Percentiles rank a stretch among this genome's conserved stretches.
Conservation (phyloP, 192 early-diverging fungal genomes). For the Coemansia sp. region DNA sequence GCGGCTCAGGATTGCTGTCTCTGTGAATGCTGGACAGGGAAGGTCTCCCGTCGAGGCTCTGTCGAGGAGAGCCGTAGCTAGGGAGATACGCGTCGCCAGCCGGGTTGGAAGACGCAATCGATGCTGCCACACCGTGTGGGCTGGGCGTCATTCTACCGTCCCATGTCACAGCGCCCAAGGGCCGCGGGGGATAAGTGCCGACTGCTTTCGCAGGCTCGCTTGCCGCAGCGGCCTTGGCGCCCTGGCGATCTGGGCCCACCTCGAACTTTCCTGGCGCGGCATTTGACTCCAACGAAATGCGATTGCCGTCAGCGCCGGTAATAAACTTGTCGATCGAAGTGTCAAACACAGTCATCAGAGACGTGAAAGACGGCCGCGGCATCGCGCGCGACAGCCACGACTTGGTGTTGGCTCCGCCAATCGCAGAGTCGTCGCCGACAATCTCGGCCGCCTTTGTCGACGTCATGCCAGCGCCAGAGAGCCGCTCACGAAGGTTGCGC, state of each 20-base stretch:
- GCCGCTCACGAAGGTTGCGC: slow-evolving; percentile 67
- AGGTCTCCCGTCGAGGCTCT: slow-evolving; percentile 33
- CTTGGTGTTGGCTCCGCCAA: slow-evolving; percentile 48
- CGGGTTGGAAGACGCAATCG: background rate
- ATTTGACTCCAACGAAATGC: slow-evolving; percentile 27
- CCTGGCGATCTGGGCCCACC: slow-evolving; percentile 31
- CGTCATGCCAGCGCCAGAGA: slow-evolving; percentile 56
- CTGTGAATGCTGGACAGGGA: slow-evolving; percentile 6
- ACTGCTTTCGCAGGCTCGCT: slow-evolving; percentile 2
- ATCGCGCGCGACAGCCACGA: slow-evolving; percentile 58
- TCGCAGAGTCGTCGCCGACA: slow-evolving; percentile 24
- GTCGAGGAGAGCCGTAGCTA: slow-evolving; percentile 22
- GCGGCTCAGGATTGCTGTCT: slow-evolving; percentile 19
- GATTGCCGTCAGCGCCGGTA: slow-evolving; percentile 56
- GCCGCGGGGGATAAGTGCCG: slow-evolving; percentile 10
- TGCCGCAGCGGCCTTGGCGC: slow-evolving; percentile 1
- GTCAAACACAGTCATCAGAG: slow-evolving; percentile 59
- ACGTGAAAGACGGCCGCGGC: slow-evolving; percentile 51
- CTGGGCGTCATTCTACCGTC: slow-evolving; percentile 21
- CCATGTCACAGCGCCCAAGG: slow-evolving; percentile 15
- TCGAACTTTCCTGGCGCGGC: slow-evolving; percentile 30
- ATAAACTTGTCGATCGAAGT: slow-evolving; percentile 65
- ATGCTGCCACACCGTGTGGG: slow-evolving; percentile 3
- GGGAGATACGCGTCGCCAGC: slow-evolving; percentile 11
- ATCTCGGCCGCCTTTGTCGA: slow-evolving; percentile 36